Conservation (phyloP, 2,329 filamentous ascomycete species). For the Byssochlamys sp. region DNA sequence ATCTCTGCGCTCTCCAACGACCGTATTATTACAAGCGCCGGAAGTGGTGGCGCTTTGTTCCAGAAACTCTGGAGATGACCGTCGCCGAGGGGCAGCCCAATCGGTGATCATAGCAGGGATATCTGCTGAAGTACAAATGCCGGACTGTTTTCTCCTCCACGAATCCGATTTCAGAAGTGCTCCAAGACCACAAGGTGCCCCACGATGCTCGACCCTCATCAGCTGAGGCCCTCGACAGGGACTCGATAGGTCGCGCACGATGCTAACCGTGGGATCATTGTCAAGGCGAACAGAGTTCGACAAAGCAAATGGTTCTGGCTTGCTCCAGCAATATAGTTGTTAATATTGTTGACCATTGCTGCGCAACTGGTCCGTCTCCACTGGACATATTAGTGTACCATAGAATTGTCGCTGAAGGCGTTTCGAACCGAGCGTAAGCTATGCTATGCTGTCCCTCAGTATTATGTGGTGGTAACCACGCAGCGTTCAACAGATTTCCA, state of each 20-base stretch:
- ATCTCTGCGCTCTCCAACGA: not conserved
- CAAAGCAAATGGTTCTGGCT: not conserved
- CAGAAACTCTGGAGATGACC: constrained; percentile 24
- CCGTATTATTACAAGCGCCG: not conserved
- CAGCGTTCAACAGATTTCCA: not conserved
- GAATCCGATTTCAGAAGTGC: constrained; percentile 23
- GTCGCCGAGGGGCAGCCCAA: constrained; percentile 28
- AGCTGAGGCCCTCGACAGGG: not conserved
- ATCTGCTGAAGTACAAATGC: constrained; percentile 19
- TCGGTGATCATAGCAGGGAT: constrained; percentile 30
- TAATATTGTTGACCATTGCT: not conserved
- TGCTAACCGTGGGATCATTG: not conserved
- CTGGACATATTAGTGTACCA: not conserved
- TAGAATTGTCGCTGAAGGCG: not conserved
- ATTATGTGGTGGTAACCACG: not conserved
- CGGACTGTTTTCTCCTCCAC: constrained; percentile 18
- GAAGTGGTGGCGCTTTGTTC: constrained; percentile 16
- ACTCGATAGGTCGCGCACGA: not conserved
- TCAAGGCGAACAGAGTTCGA: not conserved
- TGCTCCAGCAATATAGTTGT: not conserved
- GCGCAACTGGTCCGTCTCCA: not conserved
- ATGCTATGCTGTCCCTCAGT: not conserved
- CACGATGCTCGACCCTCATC: constrained; percentile 23
- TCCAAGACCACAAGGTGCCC: constrained; percentile 20
- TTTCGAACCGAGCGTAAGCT: not conserved